Evolutionary conservation across 192 early-diverging fungal genomes (phyloP), one percentile per base, ranked within the genome.

Genomic region (Lobosporangium transversale): DNA sequence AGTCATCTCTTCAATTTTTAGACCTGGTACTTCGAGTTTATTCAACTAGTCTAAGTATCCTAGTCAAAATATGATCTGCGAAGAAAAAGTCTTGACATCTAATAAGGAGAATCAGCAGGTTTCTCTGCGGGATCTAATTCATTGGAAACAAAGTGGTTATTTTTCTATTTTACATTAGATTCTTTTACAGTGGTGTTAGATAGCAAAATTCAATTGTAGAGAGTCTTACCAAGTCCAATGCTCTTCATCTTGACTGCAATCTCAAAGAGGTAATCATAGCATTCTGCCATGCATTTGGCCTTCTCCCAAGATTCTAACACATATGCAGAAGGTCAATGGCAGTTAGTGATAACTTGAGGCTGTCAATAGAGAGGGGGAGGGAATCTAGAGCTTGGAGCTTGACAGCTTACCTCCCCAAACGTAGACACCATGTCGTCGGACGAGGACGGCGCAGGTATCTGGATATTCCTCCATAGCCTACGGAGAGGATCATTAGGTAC

Each of bases 221-320:
- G n/a, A n/a, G n/a, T n/a, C 80, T 42, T 80, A 83, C 97, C 94
- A 32, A 99, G 65, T 8, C 95, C 95, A 58, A 89, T 81, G 60
- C 81, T 81, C 81, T 88, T 93, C 96, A 97, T 97, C 59, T 92
- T 94, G 47, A 96, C 91, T 12, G 93, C 94, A 57, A 99, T 94
- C 73, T 99, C 95, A 79, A 99, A 99, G 58, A 99, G 80, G 80
- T 99, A 99, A 69, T 99, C 97, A 74, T 97, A 99, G 84, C 97
- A 99, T 80, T 99, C 97, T 9, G 90, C 81, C 97, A 99, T 99
- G 37, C 91, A 91, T 79, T 99, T 99, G 51, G 97, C 95, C 83
- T 97, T 95, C 82, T 97, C 91, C 97, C 97, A 97, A 17, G 84
- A 86, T 86, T 94, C 91, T 88, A 68, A 17, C 14, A 40, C 14